Percentiles rank a stretch among this genome's conserved stretches.
Conservation (phyloP, 331 rosid species). For the Pyracantha coccinea region DNA sequence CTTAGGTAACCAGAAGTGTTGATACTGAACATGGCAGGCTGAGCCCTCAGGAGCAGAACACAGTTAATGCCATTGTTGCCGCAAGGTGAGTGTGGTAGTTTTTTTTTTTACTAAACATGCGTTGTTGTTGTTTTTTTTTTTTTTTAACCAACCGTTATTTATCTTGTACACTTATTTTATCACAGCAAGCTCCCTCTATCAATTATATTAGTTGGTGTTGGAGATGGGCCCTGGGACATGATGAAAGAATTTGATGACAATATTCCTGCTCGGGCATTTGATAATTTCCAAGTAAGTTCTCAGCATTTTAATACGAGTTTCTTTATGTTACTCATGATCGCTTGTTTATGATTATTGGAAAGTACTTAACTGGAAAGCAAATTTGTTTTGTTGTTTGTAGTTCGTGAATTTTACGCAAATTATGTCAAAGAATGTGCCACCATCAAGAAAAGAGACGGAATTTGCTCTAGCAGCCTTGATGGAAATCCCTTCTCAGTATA, state of each 20-base stretch:
- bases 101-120: neutral
- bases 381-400: constrained; percentile 27
- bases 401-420: constrained; percentile 76
- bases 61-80: constrained; percentile 78
- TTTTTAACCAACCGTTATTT: constrained; percentile 1
- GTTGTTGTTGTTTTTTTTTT: no score
- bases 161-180: constrained; percentile 16
- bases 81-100: constrained; percentile 51
- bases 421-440: constrained; percentile 59
- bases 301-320: neutral
- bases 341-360: neutral
- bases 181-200: constrained; percentile 79
- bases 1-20: constrained; percentile 51
- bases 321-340: neutral
- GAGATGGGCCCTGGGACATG: constrained; percentile 98
- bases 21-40: constrained; percentile 60
- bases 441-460: constrained; percentile 66
- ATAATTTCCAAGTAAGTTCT: constrained; percentile 71
- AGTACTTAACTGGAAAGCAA: constrained; percentile 1
- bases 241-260: constrained; percentile 89
- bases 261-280: constrained; percentile 74
- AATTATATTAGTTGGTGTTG: constrained; percentile 81
- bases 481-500: constrained; percentile 94
- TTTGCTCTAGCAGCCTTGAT: constrained; percentile 84
- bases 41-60: constrained; percentile 82